Percentiles rank a stretch among this genome's conserved stretches.
Conservation (phyloP, 2,329 filamentous ascomycete species). For the Mycogone perniciosa region DNA sequence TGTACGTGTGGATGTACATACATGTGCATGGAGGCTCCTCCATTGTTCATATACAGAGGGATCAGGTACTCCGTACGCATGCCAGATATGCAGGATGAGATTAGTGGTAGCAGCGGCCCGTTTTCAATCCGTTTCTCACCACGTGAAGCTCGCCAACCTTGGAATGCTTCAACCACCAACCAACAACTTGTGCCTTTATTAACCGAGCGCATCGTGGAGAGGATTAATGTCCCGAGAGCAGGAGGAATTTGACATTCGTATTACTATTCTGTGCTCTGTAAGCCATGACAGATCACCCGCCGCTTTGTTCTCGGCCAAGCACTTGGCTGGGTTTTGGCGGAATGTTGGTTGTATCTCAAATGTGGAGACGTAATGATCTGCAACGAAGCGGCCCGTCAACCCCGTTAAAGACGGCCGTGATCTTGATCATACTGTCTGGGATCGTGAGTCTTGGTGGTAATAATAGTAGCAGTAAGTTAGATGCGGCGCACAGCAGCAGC, state of each 20-base stretch:
- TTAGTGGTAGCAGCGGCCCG: neutral
- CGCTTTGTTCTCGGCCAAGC: neutral
- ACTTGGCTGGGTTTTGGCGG: neutral
- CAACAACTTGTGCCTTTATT: no score
- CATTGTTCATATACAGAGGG: slow-evolving; percentile 3
- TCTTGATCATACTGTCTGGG: neutral
- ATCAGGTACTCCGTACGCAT: neutral
- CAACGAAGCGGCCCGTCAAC: slow-evolving; percentile 10
- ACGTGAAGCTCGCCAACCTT: no score
- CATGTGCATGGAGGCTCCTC: slow-evolving; percentile 10
- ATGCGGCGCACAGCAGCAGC: neutral
- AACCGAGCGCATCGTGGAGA: no score
- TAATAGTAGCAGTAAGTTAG: neutral
- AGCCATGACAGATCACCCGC: no score
- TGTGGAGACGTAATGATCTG: slow-evolving; percentile 9
- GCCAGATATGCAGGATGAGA: slow-evolving; percentile 4
- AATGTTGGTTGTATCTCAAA: neutral
- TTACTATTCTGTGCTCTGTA: no score
- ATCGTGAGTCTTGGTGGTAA: no score
- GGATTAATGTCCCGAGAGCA: no score
- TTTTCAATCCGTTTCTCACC: no score
- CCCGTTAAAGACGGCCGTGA: slow-evolving; percentile 6
- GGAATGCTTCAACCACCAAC: no score
- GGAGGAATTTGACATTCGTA: no score
- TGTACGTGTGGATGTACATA: neutral